Evolutionary conservation across 306 rosid genomes (phyloP), one percentile per base, ranked within the genome.

Genomic region (Lagenaria siceraria): DNA sequence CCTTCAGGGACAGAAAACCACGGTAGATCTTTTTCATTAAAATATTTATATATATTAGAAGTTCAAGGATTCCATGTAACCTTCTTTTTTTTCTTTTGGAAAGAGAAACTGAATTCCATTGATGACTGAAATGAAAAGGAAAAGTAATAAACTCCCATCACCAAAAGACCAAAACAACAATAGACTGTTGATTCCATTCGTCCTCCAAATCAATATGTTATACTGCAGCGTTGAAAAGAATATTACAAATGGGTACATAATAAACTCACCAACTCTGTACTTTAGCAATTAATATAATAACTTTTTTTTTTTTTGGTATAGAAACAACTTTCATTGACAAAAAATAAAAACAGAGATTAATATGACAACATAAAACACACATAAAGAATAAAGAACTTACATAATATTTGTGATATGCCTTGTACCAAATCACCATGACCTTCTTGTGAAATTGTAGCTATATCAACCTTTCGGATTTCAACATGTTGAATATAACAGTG

Each of bases 371-470:
- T 74, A 77, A 25, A 29, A 79, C 80, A 70, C 35, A 46, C 4
- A 46, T 8, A 74, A 54, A 72, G 65, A 58, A 83, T 31, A 59
- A 60, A 80, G 74, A 74, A 81, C 87, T 72, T 95, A 95, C 97
- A 80, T 83, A 95, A 78, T 89, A 95, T 84, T 74, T 82, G 88
- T 40, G 97, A 82, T 68, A 95, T 92, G 79, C 98, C 98, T 81
- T 85, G 97, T 80, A 80, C 92, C 69, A 84, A 81, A 82, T 92
- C 96, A 81, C 98, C 98, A 59, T 85, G 92, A 25, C 98, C 97
- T 89, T 92, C 97, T 84, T 86, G 97, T 63, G 91, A 89, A 81
- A 92, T 84, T 79, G 98, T 92, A 76, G 98, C 98, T 91, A 92
- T 84, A 86, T 95, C 98, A 78, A 95, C 83, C 87, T 92, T 95